phyloP scores from a whole-genome alignment of 805 yeast genomes.

The Komagataella pastoris region DNA sequence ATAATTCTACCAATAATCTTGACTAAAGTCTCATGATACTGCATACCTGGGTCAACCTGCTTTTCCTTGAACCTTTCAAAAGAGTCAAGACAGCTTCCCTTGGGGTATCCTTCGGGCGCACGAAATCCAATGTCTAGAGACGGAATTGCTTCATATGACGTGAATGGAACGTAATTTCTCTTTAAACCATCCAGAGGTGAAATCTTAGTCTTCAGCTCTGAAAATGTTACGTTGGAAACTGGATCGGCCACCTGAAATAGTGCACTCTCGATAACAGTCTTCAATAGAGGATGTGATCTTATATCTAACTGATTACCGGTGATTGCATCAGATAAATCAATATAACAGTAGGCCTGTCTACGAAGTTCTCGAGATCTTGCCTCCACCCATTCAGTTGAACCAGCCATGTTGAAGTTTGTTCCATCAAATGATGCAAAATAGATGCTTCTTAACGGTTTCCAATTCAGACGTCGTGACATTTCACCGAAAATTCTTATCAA shows the following conservation, averaged over 20 bases:
- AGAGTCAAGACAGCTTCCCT: slow-evolving; percentile 48
- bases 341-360: slow-evolving; percentile 51
- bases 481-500: slow-evolving; percentile 54
- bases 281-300: slow-evolving; percentile 53
- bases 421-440: slow-evolving; percentile 82
- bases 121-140: slow-evolving; percentile 44
- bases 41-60: slow-evolving; percentile 42
- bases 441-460: slow-evolving; percentile 77
- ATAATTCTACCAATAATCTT: slow-evolving; percentile 38
- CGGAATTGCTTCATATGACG: slow-evolving; percentile 54
- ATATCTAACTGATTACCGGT: slow-evolving; percentile 16
- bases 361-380: slow-evolving; percentile 35
- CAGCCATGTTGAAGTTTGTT: slow-evolving; percentile 67
- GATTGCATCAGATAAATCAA: slow-evolving; percentile 61
- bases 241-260: slow-evolving; percentile 18
- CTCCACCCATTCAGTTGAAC: slow-evolving; percentile 70
- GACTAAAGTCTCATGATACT: slow-evolving; percentile 40
- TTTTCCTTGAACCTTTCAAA: slow-evolving; percentile 37
- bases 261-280: slow-evolving; percentile 28
- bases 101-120: slow-evolving; percentile 23
- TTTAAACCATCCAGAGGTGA: slow-evolving; percentile 14
- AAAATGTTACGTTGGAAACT: slow-evolving; percentile 9
- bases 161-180: slow-evolving; percentile 62
- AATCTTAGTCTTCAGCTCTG: slow-evolving; percentile 4
- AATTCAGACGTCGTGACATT: slow-evolving; percentile 47